Evolutionary conservation across 2,329 filamentous ascomycete genomes (phyloP).

Genomic region (Stachybotrys elegans): DNA sequence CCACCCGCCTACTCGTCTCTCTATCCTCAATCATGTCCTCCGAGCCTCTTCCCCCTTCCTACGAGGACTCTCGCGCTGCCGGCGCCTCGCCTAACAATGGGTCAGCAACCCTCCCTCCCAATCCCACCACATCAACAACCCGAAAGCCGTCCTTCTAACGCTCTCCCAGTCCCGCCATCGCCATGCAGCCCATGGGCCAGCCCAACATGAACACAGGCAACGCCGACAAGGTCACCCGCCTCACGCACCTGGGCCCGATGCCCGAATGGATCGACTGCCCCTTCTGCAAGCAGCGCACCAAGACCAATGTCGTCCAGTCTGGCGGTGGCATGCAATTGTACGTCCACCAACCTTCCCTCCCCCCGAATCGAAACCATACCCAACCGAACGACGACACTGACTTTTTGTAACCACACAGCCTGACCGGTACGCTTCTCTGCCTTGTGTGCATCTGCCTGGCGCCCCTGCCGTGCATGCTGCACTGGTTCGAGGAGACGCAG

Average conservation of each 20-base stretch:
- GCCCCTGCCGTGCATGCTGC: conserved; percentile 24
- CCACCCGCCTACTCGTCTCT: too few species aligned
- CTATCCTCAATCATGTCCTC: too few species aligned
- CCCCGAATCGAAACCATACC: neutral
- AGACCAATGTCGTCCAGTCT: conserved; percentile 14
- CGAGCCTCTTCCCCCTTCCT: neutral
- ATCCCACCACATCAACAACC: too few species aligned
- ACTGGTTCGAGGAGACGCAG: conserved; percentile 25
- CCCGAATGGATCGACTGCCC: conserved; percentile 25
- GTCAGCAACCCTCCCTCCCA: too few species aligned
- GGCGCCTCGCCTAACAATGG: neutral
- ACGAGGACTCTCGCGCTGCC: neutral
- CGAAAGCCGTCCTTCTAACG: conserved; percentile 12
- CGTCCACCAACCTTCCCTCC: conserved; percentile 2
- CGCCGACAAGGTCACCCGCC: conserved; percentile 6
- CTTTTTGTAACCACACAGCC: conserved; percentile 10
- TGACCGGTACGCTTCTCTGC: conserved; percentile 22
- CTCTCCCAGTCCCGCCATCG: conserved; percentile 8
- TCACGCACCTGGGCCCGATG: conserved; percentile 16
- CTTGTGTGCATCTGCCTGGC: conserved; percentile 25
- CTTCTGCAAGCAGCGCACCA: conserved; percentile 19
- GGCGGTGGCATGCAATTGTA: conserved; percentile 22
- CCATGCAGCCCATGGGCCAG: neutral
- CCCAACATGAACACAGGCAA: neutral
- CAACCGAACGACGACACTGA: too few species aligned